These are phyloP conservation scores for Gracilariopsis chorda DNA, from an alignment of 23 red algal genomes.

Conservation along the genomic window DNA sequence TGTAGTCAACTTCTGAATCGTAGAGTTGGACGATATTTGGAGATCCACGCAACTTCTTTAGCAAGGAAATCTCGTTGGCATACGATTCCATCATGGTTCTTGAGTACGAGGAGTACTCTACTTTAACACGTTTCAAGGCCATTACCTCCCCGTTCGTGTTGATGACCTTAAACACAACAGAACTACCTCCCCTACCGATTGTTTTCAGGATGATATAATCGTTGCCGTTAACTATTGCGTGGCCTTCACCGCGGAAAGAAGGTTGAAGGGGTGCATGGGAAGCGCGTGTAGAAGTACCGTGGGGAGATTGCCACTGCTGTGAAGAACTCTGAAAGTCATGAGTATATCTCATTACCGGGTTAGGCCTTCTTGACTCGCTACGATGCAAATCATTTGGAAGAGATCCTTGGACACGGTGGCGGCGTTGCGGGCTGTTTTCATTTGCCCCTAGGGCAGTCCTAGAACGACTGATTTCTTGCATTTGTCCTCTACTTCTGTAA, in stretches of 20 bases:
- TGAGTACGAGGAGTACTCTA: constrained; percentile 42
- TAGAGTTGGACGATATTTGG: constrained; percentile 83
- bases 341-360: neutral
- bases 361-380: neutral
- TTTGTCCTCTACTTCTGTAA: neutral
- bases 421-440: constrained; percentile 1
- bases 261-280: neutral
- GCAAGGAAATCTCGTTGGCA: constrained; percentile 87
- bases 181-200: constrained; percentile 89
- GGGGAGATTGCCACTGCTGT: neutral
- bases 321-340: neutral
- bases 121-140: constrained; percentile 88
- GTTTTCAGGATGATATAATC: constrained; percentile 71
- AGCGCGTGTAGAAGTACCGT: neutral
- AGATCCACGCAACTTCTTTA: constrained; percentile 64
- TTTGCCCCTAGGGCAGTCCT: neutral
- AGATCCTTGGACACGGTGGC: neutral
- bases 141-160: constrained; percentile 54
- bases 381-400: neutral
- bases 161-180: constrained; percentile 98
- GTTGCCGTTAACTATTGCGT: constrained; percentile 59
- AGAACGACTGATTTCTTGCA: neutral
- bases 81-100: constrained; percentile 60
- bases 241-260: neutral
- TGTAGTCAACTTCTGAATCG: constrained; percentile 81